These are phyloP conservation scores for Viola pubescens DNA, from an alignment of 441 rosid genomes.

Conservation along the genomic window DNA sequence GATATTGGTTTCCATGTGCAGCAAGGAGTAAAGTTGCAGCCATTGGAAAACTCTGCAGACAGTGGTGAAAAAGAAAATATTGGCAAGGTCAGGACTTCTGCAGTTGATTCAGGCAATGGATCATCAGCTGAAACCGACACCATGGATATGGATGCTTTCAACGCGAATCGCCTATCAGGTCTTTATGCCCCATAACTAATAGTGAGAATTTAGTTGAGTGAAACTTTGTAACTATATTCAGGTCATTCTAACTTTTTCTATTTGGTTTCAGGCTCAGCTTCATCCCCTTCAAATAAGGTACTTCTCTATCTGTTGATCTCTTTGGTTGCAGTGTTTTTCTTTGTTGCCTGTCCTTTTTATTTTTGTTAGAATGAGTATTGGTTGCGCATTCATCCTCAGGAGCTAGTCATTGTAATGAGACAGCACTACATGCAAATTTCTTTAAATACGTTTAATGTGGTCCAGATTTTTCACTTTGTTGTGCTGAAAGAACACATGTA, in stretches of 20 bases:
- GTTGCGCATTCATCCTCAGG: neutral
- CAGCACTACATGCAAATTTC: neutral
- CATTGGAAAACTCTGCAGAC: conserved; percentile 48
- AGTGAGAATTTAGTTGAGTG: neutral
- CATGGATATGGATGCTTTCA: conserved; percentile 52
- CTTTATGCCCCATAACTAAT: conserved; percentile 8
- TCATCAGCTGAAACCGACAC: conserved; percentile 67
- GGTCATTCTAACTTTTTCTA: neutral
- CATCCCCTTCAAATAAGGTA: conserved; percentile 47
- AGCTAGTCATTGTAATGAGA: neutral
- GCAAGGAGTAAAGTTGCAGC: conserved; percentile 46
- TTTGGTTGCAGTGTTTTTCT: neutral
- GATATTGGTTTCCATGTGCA: conserved; percentile 27
- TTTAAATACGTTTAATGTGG: neutral
- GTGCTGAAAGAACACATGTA: too few species aligned
- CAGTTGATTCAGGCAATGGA: conserved; percentile 32
- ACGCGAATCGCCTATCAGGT: conserved; percentile 41
- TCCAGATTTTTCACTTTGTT: neutral
- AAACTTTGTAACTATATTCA: conserved; percentile 3
- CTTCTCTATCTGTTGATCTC: conserved; percentile 7
- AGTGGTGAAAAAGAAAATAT: conserved; percentile 32
- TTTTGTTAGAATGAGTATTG: neutral
- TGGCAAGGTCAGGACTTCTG: conserved; percentile 19
- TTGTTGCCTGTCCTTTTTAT: too few species aligned
- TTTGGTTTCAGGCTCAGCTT: conserved; percentile 45